Base-by-base conservation (phyloP, 768 basidiomycete species). In the Podaxis pistillaris region DNA sequence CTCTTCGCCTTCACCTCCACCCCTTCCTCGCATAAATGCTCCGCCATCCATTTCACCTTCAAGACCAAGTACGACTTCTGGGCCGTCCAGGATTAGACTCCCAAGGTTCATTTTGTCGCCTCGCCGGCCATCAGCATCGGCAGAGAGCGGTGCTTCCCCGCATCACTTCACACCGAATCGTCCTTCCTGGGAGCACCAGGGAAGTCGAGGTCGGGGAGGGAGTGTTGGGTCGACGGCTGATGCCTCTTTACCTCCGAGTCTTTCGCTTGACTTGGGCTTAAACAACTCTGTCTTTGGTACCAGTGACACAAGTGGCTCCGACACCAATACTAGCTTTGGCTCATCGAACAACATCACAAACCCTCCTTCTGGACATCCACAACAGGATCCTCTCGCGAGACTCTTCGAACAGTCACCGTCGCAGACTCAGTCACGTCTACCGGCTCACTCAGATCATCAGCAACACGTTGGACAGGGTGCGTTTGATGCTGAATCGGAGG, bases 161-260 rank as follows among this genome's bases (percentile, higher is more conserved):
- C 33, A 33, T 9, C 33, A 33, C 33, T 33, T 33, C 33, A 1
- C 9, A 9, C 8, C 8, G 33, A 33, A 1, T 33, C 33, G 33
- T 1, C 33, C 33, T 33, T 9, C 8, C 33, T 33, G 8, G 33
- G 9, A 33, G 33, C 33, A 33, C 33, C 33, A 33, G 8, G 33
- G 33, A 33, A 44, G 3, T 44, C 6, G 44, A 8, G n/a, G 44
- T 22, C n/a, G n/a, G 6, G 19, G 19, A 46, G 44, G 44, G 12
- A 33, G 8, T 33, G 33, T 33, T 33, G 8, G 33, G 33, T 33
- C 33, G 33, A 33, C 33, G 33, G 33, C 2, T 9, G 33, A 33
- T 33, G n/a, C 41, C 28, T 59, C 54, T 5, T 33, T 56, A 26
- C 61, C 54, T 22, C 54, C 61, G 8, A 59, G 61, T 30, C 28